A percentile compares a stretch with the other conserved stretches of the same genome.
phyloP scores from a whole-genome alignment of 176 grass and related monocot genomes.

The Oryza coarctata region DNA sequence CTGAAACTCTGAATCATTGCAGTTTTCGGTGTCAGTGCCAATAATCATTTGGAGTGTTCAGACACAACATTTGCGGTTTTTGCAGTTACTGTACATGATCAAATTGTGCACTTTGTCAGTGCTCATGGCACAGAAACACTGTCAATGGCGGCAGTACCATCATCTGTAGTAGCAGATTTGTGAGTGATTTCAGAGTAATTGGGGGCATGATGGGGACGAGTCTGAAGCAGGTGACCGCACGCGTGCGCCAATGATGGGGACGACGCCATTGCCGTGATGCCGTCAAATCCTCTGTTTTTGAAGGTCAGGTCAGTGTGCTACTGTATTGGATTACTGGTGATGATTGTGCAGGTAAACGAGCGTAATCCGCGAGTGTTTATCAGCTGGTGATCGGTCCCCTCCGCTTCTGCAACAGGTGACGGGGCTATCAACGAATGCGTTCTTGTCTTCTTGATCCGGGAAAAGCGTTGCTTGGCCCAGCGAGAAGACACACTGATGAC shows the following conservation, averaged over 20 bases:
- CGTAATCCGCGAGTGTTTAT: background rate
- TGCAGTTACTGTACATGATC: no score
- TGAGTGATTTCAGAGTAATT: background rate
- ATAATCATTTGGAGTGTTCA: constrained; percentile 33
- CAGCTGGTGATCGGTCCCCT: background rate
- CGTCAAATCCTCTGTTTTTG: background rate
- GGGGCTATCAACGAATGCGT: background rate
- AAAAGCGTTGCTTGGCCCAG: background rate
- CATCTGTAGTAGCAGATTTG: background rate
- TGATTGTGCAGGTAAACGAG: background rate
- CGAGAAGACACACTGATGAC: background rate
- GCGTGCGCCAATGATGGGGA: background rate
- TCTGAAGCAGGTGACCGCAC: background rate
- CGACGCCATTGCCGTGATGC: background rate
- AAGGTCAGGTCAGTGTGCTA: background rate
- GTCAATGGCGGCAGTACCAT: background rate
- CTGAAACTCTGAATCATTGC: constrained; percentile 28
- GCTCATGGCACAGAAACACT: background rate
- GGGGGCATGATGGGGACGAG: constrained; percentile 10
- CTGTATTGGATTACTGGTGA: background rate
- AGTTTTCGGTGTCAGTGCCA: background rate
- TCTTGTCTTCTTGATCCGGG: background rate
- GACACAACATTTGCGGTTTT: constrained; percentile 1
- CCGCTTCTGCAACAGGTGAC: background rate
- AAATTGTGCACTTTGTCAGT: no score